Evolutionary conservation across 1,284 basidiomycete species (phyloP).

Genomic region (Trichosporon coremiiforme): DNA sequence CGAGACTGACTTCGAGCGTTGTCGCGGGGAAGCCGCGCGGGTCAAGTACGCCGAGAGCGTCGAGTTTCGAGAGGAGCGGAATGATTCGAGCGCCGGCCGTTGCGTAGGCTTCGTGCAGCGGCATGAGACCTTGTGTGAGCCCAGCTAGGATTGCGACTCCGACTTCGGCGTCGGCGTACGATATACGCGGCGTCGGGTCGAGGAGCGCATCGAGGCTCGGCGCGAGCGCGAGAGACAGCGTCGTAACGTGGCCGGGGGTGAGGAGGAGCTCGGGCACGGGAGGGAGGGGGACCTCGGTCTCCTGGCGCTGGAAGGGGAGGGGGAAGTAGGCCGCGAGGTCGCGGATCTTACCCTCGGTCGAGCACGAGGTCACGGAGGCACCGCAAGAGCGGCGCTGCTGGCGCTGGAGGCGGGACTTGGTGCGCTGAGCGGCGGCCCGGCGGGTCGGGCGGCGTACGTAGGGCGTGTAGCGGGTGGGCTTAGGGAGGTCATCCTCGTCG

Average conservation of each 20-base stretch:
- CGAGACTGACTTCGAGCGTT: constrained; percentile 21
- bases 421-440: constrained; percentile 6
- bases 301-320: constrained; percentile 24
- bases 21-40: constrained; percentile 20
- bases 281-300: constrained; percentile 32
- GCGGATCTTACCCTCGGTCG: constrained; percentile 25
- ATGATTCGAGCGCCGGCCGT: constrained; percentile 38
- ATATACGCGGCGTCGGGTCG: constrained; percentile 35
- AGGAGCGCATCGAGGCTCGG: constrained; percentile 43
- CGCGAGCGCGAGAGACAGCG: constrained; percentile 45
- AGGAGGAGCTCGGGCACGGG: constrained; percentile 42
- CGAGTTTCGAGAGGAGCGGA: constrained; percentile 44
- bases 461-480: constrained; percentile 38
- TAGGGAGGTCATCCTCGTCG: constrained; percentile 44
- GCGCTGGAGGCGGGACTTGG: constrained; percentile 7
- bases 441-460: constrained; percentile 30
- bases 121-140: constrained; percentile 40
- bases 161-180: constrained; percentile 44
- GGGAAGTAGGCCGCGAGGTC: constrained; percentile 48
- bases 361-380: constrained; percentile 17
- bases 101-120: constrained; percentile 42
- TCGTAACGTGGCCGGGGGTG: constrained; percentile 40
- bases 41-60: constrained; percentile 40
- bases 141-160: constrained; percentile 43
- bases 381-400: not conserved